A percentile compares a stretch with the other conserved stretches of the same genome.
These are phyloP conservation scores for Trifolium fragiferum DNA, from an alignment of 306 rosid species.

Conservation along the genomic window DNA sequence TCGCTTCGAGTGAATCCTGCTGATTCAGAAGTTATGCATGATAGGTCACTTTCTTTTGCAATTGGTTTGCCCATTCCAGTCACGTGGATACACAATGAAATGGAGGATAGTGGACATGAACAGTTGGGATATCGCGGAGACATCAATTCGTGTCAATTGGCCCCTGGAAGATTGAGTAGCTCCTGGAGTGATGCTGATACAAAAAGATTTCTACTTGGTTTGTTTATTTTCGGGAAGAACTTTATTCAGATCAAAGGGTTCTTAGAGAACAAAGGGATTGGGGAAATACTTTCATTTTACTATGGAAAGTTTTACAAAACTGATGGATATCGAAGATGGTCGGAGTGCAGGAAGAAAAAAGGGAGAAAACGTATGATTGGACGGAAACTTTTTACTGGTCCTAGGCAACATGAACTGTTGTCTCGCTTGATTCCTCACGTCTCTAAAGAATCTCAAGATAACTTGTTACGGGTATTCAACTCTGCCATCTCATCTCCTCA, in stretches of 20 bases:
- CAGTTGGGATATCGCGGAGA: no score
- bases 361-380: slow-evolving; percentile 56
- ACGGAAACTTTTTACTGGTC: slow-evolving; percentile 40
- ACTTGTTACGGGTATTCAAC: slow-evolving; percentile 64
- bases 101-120: no score
- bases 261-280: slow-evolving; percentile 51
- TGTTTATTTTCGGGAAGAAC: slow-evolving; percentile 5
- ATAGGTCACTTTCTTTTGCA: slow-evolving; percentile 35
- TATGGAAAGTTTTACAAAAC: slow-evolving; percentile 78
- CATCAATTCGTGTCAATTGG: no score
- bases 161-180: no score
- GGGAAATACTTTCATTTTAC: slow-evolving; percentile 72
- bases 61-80: neutral
- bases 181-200: slow-evolving; percentile 61
- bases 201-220: slow-evolving; percentile 66
- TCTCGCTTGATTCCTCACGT: slow-evolving; percentile 69
- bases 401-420: slow-evolving; percentile 67
- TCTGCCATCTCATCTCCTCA: neutral
- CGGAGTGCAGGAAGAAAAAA: slow-evolving; percentile 58
- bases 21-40: slow-evolving; percentile 42
- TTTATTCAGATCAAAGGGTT: neutral
- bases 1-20: slow-evolving; percentile 34
- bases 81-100: slow-evolving; percentile 32
- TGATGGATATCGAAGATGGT: slow-evolving; percentile 67
- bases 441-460: slow-evolving; percentile 54